Conservation (phyloP, 257 asterid species). For the Solanum chmielewskii region DNA sequence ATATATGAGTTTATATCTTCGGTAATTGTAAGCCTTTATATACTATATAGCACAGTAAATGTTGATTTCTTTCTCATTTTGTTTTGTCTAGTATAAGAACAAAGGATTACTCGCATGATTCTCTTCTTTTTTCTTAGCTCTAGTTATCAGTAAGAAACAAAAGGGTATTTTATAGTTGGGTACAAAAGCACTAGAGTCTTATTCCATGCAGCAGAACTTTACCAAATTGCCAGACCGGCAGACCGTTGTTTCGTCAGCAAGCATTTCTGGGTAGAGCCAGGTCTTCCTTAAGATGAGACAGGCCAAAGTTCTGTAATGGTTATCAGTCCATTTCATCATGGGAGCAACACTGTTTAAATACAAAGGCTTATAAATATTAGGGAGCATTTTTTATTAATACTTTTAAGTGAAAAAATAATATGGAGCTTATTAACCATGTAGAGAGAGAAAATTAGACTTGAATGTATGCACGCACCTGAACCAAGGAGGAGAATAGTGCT, state of each 20-base stretch:
- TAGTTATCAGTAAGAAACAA: background rate
- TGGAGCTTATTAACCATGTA: background rate
- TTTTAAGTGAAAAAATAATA: background rate
- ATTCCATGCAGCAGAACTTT: conserved; percentile 3
- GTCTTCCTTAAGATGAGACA: conserved; percentile 69
- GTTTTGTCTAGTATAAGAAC: background rate
- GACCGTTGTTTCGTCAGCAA: conserved; percentile 93
- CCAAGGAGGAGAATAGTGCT: conserved; percentile 65
- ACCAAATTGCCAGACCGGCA: conserved; percentile 79
- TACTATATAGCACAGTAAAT: background rate
- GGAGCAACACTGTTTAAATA: conserved; percentile 68
- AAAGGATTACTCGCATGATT: background rate
- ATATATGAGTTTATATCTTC: background rate
- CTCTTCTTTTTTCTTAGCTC: background rate
- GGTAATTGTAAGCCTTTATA: background rate
- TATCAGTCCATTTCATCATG: conserved; percentile 94
- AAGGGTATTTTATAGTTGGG: background rate
- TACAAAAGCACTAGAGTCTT: background rate
- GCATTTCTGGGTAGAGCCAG: conserved; percentile 90
- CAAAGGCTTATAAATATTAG: background rate
- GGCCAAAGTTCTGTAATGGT: conserved; percentile 79
- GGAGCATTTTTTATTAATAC: background rate
- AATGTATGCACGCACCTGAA: conserved; percentile 64
- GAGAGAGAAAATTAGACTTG: background rate
- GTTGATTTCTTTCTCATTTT: background rate